Evolutionary conservation across 225 moss, liverwort and hornwort genomes (phyloP), one percentile per base, ranked within the genome.

Genomic region (Neckera pumila): DNA sequence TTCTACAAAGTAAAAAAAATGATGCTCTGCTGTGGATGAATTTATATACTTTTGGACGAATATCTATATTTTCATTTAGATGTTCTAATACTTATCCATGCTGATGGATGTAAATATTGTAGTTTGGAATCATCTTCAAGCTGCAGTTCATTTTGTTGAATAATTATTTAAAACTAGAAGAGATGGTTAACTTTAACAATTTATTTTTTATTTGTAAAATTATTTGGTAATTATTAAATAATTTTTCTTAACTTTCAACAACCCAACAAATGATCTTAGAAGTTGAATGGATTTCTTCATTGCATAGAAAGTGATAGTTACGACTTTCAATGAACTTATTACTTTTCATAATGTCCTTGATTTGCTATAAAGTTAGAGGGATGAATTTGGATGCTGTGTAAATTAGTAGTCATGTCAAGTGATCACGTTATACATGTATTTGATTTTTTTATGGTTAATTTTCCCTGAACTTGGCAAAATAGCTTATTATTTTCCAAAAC

Each of bases 341-440:
- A 27, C 6, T 28, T 28, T 73, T 43, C 3, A 6, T 45, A 6
- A 17, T 45, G 3, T 25, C 8, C 5, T 1, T 0, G 18, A 8
- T 14, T 40, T 71, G 9, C 0, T 42, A 1, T 26, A 9, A 42
- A 26, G 26, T 42, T 71, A 40, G 1, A 71, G 0, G 6, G 27
- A 71, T 71, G 71, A 3, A 71, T 71, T 71, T 42, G 3, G 9
- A 45, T 73, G 45, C 0, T 1, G 0, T 0, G 6, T 72, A 5
- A 43, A 43, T 43, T 72, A 9, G 16, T 43, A 0, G 9, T 5
- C 5, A 28, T 43, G 3, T 17, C 2, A 0, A 10, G 0, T 9
- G 2, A 27, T 71, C 28, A 43, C 43, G 6, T 0, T 17, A 6
- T 30, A 30, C 0, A 45, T 3, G 1, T 45, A 17, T 10, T 73